A percentile compares a stretch with the other conserved stretches of the same genome.
Evolutionary conservation across 78 protist species (phyloP).

Genomic region (Tieghemostelium lacteum): DNA sequence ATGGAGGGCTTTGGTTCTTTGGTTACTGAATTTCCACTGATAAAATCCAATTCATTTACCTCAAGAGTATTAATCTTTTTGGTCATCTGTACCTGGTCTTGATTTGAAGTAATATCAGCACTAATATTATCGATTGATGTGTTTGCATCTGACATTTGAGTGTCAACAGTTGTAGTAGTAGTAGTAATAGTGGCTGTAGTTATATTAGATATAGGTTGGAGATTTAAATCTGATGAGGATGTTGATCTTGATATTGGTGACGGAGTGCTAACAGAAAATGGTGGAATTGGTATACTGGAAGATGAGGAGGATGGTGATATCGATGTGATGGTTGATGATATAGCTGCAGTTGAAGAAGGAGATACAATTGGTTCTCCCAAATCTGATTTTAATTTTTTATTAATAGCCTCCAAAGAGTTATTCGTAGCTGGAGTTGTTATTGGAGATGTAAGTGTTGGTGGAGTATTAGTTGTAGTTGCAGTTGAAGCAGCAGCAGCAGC

Average conservation of each 20-base stretch:
- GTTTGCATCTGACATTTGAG: neutral
- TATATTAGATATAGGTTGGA: neutral
- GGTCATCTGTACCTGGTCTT: neutral
- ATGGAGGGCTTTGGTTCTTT: neutral
- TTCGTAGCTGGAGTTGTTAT: neutral
- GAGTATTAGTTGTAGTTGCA: neutral
- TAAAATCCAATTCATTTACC: constrained; percentile 55
- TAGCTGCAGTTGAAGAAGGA: neutral
- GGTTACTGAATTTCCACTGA: neutral
- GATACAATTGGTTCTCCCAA: neutral
- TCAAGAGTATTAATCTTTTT: constrained; percentile 42
- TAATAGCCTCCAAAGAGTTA: no score
- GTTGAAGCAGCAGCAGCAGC: neutral
- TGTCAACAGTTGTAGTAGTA: neutral
- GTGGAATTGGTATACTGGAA: neutral
- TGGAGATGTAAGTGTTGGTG: neutral
- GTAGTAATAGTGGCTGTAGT: neutral
- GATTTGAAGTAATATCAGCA: no score
- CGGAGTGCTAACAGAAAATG: no score
- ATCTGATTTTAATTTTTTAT: neutral
- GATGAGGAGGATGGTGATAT: neutral
- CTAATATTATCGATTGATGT: no score
- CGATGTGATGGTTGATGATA: neutral
- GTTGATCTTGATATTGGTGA: neutral
- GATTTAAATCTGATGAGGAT: neutral